phyloP scores from a whole-genome alignment of 495 filamentous ascomycete genomes.

The Physcia stellaris region DNA sequence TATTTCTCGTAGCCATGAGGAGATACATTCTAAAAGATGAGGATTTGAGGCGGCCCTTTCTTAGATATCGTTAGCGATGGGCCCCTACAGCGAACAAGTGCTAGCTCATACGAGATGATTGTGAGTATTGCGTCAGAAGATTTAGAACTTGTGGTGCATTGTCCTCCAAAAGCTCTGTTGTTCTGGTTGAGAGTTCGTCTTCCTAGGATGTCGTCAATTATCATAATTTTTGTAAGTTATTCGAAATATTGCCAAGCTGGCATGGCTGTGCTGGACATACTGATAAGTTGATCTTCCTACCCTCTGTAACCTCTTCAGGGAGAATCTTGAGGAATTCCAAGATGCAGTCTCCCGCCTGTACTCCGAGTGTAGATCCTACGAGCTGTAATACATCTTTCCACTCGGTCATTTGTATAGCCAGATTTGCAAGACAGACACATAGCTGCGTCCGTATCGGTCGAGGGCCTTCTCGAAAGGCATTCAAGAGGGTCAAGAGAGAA shows the following conservation, averaged over 20 bases:
- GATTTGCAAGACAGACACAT: slow-evolving; percentile 81
- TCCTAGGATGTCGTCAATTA: too few species aligned
- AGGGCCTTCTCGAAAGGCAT: slow-evolving; percentile 64
- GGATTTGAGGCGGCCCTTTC: slow-evolving; percentile 69
- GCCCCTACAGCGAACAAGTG: not conserved
- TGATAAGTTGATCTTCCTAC: slow-evolving; percentile 94
- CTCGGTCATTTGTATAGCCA: slow-evolving; percentile 88
- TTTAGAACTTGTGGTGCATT: slow-evolving; percentile 78
- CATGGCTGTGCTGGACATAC: slow-evolving; percentile 61
- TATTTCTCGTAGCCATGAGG: slow-evolving; percentile 90
- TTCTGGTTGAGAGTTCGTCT: slow-evolving; percentile 74
- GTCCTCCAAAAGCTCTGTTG: slow-evolving; percentile 73
- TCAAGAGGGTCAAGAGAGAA: slow-evolving; percentile 66
- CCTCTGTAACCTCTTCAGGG: slow-evolving; percentile 97
- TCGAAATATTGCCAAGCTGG: slow-evolving; percentile 31
- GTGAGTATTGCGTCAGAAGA: slow-evolving; percentile 75
- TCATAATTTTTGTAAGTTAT: too few species aligned
- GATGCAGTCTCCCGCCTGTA: slow-evolving; percentile 65
- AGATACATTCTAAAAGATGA: slow-evolving; percentile 84
- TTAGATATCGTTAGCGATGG: slow-evolving; percentile 8
- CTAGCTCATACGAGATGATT: slow-evolving; percentile 58
- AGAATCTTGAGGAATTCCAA: slow-evolving; percentile 92
- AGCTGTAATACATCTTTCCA: slow-evolving; percentile 89
- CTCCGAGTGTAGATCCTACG: slow-evolving; percentile 67
- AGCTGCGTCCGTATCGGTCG: slow-evolving; percentile 88